phyloP scores from a whole-genome alignment of 305 asterid species.

The Fraxinus xanthoxyloides region DNA sequence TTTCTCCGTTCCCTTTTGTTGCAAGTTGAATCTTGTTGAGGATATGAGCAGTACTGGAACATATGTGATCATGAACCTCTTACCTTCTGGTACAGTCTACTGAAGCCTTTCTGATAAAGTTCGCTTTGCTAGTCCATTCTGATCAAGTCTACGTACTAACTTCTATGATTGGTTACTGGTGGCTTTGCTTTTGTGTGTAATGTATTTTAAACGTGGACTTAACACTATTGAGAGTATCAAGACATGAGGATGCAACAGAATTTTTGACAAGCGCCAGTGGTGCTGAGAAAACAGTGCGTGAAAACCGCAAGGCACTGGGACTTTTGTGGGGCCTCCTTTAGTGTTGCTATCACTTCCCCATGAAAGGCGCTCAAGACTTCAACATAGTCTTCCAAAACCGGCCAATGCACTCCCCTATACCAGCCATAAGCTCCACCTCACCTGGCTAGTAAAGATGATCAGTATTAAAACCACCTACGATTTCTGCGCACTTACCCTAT shows the following conservation, averaged over 20 bases:
- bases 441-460: too few relatives aligned
- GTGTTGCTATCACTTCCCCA: too few relatives aligned
- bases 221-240: neutral
- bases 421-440: neutral
- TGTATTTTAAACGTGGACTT: neutral
- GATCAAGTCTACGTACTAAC: neutral
- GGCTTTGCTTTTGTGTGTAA: neutral
- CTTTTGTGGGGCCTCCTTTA: neutral
- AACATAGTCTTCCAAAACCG: neutral
- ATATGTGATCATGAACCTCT: neutral
- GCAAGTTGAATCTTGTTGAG: neutral
- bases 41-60: neutral
- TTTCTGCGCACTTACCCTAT: too few relatives aligned
- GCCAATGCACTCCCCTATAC: neutral
- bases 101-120: neutral
- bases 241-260: neutral
- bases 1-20: neutral
- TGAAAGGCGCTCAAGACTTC: neutral
- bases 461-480: too few relatives aligned
- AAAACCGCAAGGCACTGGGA: neutral
- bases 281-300: neutral
- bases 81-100: neutral
- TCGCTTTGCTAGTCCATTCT: neutral
- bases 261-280: neutral
- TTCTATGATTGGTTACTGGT: neutral